phyloP scores from a whole-genome alignment of 139 green algal species.

The Chlamydomonas incerta region DNA sequence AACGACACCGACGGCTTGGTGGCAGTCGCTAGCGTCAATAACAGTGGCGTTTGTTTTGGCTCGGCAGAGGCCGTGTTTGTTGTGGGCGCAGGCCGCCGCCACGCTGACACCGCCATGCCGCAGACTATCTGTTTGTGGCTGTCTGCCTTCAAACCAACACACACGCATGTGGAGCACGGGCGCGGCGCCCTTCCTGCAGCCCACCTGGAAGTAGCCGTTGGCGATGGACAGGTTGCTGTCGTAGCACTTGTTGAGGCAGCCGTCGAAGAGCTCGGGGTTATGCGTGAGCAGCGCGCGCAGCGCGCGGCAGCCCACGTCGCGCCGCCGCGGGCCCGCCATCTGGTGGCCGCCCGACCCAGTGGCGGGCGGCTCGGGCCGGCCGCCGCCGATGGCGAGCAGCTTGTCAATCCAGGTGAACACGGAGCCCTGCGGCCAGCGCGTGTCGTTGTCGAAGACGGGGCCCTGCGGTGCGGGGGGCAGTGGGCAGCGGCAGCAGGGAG shows the following conservation, averaged over 20 bases:
- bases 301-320: conserved; percentile 38
- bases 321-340: conserved; percentile 5
- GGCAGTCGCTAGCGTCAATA: too few species aligned
- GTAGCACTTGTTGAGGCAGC: conserved; percentile 84
- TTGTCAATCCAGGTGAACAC: conserved; percentile 64
- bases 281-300: conserved; percentile 50
- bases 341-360: not conserved
- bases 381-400: conserved; percentile 46
- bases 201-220: conserved; percentile 48
- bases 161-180: too few species aligned
- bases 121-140: too few species aligned
- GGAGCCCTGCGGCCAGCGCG: conserved; percentile 47
- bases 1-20: too few species aligned
- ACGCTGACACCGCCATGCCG: too few species aligned
- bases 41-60: too few species aligned
- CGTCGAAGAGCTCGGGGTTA: conserved; percentile 60
- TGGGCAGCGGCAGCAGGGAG: too few species aligned
- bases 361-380: not conserved
- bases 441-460: conserved; percentile 71
- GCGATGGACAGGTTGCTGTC: conserved; percentile 32
- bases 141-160: too few species aligned
- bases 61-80: too few species aligned
- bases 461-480: conserved; percentile 61
- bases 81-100: too few species aligned
- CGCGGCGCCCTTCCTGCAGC: too few species aligned